Conservation (phyloP, 345 rosid genomes). For the Acer campestre region DNA sequence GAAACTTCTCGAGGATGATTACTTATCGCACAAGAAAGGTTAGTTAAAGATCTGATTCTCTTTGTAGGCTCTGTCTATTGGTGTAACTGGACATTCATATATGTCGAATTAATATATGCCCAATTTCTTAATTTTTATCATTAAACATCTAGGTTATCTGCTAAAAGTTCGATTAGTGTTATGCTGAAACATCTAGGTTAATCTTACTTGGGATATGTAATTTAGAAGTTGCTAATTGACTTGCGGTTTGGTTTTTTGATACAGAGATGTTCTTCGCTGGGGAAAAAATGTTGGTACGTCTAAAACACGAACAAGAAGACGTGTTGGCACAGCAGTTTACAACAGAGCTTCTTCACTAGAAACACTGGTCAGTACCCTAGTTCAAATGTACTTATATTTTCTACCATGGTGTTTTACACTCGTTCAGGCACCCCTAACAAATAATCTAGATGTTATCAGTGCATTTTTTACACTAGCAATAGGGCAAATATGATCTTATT, state of each 20-base stretch:
- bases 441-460: slow-evolving; percentile 12
- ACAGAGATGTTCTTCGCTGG: too few species aligned
- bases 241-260: slow-evolving; percentile 1
- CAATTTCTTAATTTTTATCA: not conserved
- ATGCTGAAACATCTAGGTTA: too few species aligned
- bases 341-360: too few species aligned
- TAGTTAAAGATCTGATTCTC: slow-evolving; percentile 18
- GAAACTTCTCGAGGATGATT: not conserved
- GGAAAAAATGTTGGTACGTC: too few species aligned
- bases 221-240: not conserved
- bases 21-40: slow-evolving; percentile 62
- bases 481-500: too few species aligned
- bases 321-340: too few species aligned
- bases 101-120: not conserved
- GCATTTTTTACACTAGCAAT: slow-evolving; percentile 34
- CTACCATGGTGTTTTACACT: not conserved
- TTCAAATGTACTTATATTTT: slow-evolving; percentile 1
- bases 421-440: slow-evolving; percentile 37
- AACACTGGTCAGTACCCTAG: slow-evolving; percentile 45
- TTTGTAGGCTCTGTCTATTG: not conserved
- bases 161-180: too few species aligned
- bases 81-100: not conserved
- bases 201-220: too few species aligned
- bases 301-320: too few species aligned
- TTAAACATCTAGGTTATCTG: not conserved